Evolutionary conservation across 2,329 filamentous ascomycete species (phyloP).

Genomic region (Beauveria bassiana): DNA sequence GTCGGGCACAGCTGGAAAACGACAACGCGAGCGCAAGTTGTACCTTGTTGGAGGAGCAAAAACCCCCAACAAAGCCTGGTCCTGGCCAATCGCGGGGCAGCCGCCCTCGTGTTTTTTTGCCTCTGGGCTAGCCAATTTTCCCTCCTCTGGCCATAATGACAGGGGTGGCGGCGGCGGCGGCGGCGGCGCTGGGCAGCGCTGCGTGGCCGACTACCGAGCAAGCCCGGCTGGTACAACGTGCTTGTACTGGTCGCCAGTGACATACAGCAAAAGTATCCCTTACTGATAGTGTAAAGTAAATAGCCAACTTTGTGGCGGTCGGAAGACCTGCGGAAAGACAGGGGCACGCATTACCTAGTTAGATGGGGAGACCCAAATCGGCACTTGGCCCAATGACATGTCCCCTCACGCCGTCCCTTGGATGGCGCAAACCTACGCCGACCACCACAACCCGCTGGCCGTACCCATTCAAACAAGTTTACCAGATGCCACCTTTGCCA

Average conservation of each 20-base stretch:
- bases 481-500: too few species aligned
- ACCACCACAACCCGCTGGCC: too few species aligned
- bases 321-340: neutral
- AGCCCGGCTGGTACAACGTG: too few species aligned
- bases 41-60: neutral
- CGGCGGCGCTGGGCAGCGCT: neutral
- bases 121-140: neutral
- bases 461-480: too few species aligned
- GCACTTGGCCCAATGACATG: neutral
- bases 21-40: neutral
- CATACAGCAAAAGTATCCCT: neutral
- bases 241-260: neutral
- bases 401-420: neutral
- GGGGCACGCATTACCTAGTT: neutral
- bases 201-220: neutral
- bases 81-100: conserved; percentile 1
- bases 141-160: neutral
- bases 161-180: neutral
- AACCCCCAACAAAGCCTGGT: neutral
- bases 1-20: neutral
- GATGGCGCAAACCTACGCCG: too few species aligned
- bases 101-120: neutral
- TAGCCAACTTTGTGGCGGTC: neutral
- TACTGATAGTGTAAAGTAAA: too few species aligned
- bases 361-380: neutral